Conservation (phyloP, 208 protist genomes). For the Plasmodiophora brassicae region DNA sequence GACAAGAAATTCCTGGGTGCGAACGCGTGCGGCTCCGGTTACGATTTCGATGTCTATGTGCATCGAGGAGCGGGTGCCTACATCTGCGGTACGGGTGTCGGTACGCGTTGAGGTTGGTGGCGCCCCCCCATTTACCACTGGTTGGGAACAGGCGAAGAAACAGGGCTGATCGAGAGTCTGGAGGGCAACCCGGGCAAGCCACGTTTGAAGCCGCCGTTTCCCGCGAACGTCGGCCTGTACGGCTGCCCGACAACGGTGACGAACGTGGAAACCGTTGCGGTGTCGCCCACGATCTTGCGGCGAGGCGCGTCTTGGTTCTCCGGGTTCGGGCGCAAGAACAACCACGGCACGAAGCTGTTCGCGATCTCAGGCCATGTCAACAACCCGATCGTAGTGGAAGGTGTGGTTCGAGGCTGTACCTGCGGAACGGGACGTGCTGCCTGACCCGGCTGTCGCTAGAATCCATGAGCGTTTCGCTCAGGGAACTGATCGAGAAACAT, state of each 20-base stretch:
- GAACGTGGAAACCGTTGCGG: conserved; percentile 92
- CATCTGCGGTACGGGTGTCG: conserved; percentile 80
- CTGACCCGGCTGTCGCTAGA: background rate
- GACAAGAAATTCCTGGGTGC: conserved; percentile 81
- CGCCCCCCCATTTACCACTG: background rate
- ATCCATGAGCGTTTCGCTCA: conserved; percentile 90
- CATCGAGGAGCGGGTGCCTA: conserved; percentile 95
- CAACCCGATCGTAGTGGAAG: conserved; percentile 91
- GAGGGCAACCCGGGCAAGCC: conserved; percentile 89
- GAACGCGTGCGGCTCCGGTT: conserved; percentile 92
- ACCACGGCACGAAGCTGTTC: conserved; percentile 93
- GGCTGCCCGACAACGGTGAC: conserved; percentile 97
- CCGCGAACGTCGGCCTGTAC: conserved; percentile 94
- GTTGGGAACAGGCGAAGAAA: conserved; percentile 82
- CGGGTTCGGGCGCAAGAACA: conserved; percentile 89
- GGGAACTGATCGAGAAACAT: conserved; percentile 67
- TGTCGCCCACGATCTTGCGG: conserved; percentile 56
- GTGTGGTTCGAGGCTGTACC: conserved; percentile 5
- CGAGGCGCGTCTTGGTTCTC: conserved; percentile 82
- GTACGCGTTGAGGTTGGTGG: background rate
- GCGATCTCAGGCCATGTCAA: conserved; percentile 97
- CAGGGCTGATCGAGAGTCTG: conserved; percentile 89
- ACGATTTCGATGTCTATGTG: conserved; percentile 95
- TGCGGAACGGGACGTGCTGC: background rate
- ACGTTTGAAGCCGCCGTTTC: conserved; percentile 96